Conservation (phyloP, 768 basidiomycete species). For the Lentinula edodes region DNA sequence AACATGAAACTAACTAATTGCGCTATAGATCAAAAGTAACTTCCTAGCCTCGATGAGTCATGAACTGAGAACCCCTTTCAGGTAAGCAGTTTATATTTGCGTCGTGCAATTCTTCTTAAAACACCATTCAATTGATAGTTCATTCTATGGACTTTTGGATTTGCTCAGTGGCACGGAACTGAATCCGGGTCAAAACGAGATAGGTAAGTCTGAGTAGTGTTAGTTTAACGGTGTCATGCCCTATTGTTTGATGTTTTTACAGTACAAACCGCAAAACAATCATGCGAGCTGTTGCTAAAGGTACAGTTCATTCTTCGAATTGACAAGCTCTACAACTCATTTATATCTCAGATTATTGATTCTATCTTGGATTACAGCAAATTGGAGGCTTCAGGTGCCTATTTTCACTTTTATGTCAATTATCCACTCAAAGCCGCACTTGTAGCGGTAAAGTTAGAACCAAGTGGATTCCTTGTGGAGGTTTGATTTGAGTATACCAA, state of each 20-base stretch:
- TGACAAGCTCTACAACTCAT: conserved; percentile 3
- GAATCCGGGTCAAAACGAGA: conserved; percentile 63
- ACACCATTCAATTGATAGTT: conserved; percentile 27
- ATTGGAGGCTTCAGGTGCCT: conserved; percentile 63
- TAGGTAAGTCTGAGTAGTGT: conserved; percentile 33
- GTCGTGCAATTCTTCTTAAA: not conserved
- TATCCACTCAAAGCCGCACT: conserved; percentile 6
- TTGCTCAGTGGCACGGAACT: conserved; percentile 69
- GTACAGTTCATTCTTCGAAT: conserved; percentile 22
- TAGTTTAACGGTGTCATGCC: too few relatives aligned
- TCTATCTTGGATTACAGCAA: conserved; percentile 79
- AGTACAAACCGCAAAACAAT: conserved; percentile 77
- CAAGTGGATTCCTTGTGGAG: conserved; percentile 61
- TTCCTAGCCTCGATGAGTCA: conserved; percentile 77
- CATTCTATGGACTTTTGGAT: conserved; percentile 73
- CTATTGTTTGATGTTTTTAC: not conserved
- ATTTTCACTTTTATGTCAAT: not conserved
- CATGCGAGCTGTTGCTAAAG: conserved; percentile 69
- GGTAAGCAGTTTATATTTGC: conserved; percentile 27
- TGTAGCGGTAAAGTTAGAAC: conserved; percentile 64
- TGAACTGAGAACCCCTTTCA: conserved; percentile 73
- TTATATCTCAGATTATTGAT: conserved; percentile 56
- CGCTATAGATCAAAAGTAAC: conserved; percentile 63
- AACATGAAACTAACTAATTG: not conserved
- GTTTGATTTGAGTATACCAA: conserved; percentile 19